Conservation (phyloP, 352 stramenopile species). For the Bremia lactucae region DNA sequence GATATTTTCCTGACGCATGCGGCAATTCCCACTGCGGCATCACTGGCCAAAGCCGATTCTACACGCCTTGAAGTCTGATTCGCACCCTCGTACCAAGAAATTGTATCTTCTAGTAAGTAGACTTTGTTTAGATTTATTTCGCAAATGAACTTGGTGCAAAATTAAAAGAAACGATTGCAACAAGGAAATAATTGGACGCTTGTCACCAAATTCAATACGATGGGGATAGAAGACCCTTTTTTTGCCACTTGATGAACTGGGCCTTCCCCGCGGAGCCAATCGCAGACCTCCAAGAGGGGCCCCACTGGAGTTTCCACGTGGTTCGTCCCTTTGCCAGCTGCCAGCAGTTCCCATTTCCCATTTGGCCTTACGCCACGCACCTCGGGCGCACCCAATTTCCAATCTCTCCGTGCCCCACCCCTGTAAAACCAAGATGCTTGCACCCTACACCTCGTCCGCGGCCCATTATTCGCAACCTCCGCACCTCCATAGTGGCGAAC, state of each 20-base stretch:
- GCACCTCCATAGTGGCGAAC: slow-evolving; percentile 37
- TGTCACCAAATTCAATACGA: too few relatives aligned
- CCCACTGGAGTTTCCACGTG: slow-evolving; percentile 3
- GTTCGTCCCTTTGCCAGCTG: slow-evolving; percentile 8
- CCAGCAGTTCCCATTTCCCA: slow-evolving; percentile 24
- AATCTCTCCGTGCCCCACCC: slow-evolving; percentile 25
- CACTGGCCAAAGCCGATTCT: neutral
- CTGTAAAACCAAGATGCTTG: slow-evolving; percentile 35
- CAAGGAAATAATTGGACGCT: too few relatives aligned
- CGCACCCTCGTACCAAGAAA: too few relatives aligned
- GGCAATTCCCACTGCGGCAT: neutral
- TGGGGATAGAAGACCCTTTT: neutral
- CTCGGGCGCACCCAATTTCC: neutral
- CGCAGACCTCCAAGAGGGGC: neutral
- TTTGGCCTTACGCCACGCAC: slow-evolving; percentile 11
- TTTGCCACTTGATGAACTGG: slow-evolving; percentile 10
- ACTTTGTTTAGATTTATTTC: too few relatives aligned
- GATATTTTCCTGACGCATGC: neutral
- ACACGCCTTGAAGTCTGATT: neutral
- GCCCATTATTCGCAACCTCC: slow-evolving; percentile 24
- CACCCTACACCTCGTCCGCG: slow-evolving; percentile 30
- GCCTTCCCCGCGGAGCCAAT: slow-evolving; percentile 4
- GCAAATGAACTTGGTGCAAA: too few relatives aligned
- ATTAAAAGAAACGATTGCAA: too few relatives aligned
- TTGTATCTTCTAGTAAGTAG: too few relatives aligned